Base-by-base conservation (phyloP, 345 rosid species). In the Theobroma cacao region DNA sequence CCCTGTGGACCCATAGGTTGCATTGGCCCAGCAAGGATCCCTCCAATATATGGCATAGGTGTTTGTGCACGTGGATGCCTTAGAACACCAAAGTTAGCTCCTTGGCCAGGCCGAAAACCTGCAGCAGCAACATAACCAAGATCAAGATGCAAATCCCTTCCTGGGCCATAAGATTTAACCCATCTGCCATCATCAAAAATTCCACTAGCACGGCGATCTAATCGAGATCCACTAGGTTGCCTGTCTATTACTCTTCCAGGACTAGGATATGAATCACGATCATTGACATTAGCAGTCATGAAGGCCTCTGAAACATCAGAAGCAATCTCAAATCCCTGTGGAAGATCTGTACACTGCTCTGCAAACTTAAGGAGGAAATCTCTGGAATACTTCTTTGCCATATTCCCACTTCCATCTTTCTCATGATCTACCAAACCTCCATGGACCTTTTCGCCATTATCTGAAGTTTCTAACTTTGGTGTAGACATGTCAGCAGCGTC, bases 401-500 rank as follows among this genome's bases (percentile, higher is more conserved):
- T 67, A 78, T 80, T 83, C 68, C 74, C 82, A 83, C 78, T 80
- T 41, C 78, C 88, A 81, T 85, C 87, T 76, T 81, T 70, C 61
- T 70, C 83, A 63, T 80, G 82, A 38, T 81, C 80, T 63, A 82
- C 75, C 60, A 74, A 65, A 52, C 85, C 85, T 74, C 75, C 78
- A 78, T 75, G 55, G 47, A 53, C 66, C 68, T 48, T 82, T 72
- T 56, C 84, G 59, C 77, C 75, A 70, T 64, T 58, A 75, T 79
- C 88, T 34, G 84, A 72, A 80, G 87, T 56, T 84, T 88, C 95
- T 87, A 97, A 72, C 74, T 93, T 93, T 67, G 98, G 92, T 10
- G 97, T 86, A 28, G 97, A 92, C 36, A 90, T 82, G 75, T 94
- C 99, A 15, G 93, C 97, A 75, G 91, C 98, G 90, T 94, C 97